A percentile compares a stretch with the other conserved stretches of the same genome.
phyloP scores from a whole-genome alignment of 106 monocot genomes.

The Dendrobium chrysotoxum region DNA sequence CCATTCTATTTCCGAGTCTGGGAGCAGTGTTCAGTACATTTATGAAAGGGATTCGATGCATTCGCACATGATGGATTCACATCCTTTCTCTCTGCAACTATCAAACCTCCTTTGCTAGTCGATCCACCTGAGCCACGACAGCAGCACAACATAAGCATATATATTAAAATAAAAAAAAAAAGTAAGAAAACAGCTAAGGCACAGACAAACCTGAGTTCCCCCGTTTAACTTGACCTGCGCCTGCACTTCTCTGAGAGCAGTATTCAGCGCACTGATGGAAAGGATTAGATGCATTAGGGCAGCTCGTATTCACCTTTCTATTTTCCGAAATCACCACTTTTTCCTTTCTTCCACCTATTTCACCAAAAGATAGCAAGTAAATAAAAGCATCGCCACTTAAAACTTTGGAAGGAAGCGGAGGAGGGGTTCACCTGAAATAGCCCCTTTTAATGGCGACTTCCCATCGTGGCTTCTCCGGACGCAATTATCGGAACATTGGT shows the following conservation, averaged over 20 bases:
- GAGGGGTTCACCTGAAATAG: not conserved
- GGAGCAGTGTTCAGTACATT: constrained; percentile 16
- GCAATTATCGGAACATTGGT: constrained; percentile 13
- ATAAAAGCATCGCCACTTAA: not conserved
- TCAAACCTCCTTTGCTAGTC: not conserved
- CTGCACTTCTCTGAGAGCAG: constrained; percentile 13
- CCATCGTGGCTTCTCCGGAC: not conserved
- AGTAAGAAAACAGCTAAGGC: not conserved
- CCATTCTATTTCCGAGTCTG: not conserved
- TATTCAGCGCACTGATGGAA: constrained; percentile 19
- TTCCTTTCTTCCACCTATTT: not conserved
- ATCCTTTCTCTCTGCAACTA: constrained; percentile 6
- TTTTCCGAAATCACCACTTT: not conserved
- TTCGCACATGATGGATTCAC: constrained; percentile 11
- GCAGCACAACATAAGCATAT: not conserved
- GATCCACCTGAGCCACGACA: constrained; percentile 4
- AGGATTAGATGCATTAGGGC: constrained; percentile 21
- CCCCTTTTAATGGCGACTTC: not conserved
- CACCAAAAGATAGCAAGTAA: not conserved
- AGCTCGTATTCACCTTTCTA: constrained; percentile 12
- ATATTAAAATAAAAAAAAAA: not conserved
- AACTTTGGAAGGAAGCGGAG: not conserved
- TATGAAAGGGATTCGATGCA: constrained; percentile 19
- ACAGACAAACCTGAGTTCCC: not conserved
- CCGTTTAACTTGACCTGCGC: not conserved